Percentiles rank a stretch among this genome's conserved stretches.
Evolutionary conservation across 2,329 filamentous ascomycete genomes (phyloP).

Genomic region (Zymoseptoria passerinii): DNA sequence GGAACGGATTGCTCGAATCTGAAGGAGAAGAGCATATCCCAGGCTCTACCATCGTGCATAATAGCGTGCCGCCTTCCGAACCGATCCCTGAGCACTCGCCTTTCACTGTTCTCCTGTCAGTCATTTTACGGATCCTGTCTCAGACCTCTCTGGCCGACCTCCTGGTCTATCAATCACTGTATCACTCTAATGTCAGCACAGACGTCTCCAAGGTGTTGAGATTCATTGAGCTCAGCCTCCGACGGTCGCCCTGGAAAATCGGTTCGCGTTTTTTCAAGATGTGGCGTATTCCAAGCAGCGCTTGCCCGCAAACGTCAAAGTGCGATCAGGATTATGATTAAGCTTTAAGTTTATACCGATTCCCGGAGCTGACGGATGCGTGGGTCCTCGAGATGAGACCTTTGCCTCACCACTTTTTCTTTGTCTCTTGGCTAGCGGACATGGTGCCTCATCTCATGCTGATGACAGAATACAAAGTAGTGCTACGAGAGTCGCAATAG

Average conservation of each 20-base stretch:
- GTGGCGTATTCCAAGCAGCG: neutral
- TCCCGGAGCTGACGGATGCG: neutral
- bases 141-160: neutral
- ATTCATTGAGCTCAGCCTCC: neutral
- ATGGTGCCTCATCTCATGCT: neutral
- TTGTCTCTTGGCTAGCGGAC: neutral
- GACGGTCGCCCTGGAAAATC: neutral
- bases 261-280: neutral
- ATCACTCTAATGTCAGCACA: neutral
- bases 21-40: neutral
- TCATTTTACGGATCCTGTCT: neutral
- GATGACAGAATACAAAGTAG: neutral
- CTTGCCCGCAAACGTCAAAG: neutral
- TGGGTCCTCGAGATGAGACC: neutral
- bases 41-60: neutral
- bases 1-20: too few species aligned
- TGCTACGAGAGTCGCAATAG: neutral
- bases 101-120: neutral
- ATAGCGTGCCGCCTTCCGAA: neutral
- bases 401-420: neutral
- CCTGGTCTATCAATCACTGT: neutral
- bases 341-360: neutral
- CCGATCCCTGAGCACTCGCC: neutral
- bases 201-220: neutral
- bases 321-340: neutral